Evolutionary conservation across 306 rosid genomes (phyloP).

Genomic region (Quercus variabilis): DNA sequence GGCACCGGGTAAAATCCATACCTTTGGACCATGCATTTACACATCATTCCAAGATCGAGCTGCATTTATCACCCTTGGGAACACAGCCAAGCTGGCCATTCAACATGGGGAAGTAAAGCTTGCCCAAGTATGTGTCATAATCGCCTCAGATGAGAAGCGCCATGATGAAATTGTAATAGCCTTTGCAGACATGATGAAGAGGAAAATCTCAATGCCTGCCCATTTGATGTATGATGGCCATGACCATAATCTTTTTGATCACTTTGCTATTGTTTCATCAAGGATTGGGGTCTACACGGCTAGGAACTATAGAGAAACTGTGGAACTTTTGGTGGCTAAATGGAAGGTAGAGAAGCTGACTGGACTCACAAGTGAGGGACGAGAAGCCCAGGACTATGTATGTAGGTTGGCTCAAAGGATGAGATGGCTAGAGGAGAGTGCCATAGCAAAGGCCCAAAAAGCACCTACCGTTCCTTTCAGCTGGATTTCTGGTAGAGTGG

Average conservation of each 20-base stretch:
- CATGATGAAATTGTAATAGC: constrained; percentile 69
- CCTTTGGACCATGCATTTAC: constrained; percentile 61
- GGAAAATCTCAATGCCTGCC: constrained; percentile 83
- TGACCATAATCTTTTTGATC: constrained; percentile 57
- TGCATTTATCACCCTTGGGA: constrained; percentile 76
- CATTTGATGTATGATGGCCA: constrained; percentile 81
- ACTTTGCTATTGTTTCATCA: constrained; percentile 72
- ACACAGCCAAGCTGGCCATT: constrained; percentile 81
- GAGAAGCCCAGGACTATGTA: constrained; percentile 76
- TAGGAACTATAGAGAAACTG: constrained; percentile 71
- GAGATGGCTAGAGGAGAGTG: constrained; percentile 75
- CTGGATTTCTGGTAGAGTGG: constrained; percentile 51
- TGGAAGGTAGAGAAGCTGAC: constrained; percentile 70
- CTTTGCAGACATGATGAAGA: constrained; percentile 90
- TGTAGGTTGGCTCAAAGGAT: constrained; percentile 70
- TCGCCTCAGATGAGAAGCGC: constrained; percentile 88
- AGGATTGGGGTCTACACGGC: constrained; percentile 76
- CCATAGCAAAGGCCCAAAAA: constrained; percentile 50
- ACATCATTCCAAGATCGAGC: constrained; percentile 93
- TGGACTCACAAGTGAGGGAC: constrained; percentile 70
- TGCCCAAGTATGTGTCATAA: constrained; percentile 82
- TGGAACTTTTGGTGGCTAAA: constrained; percentile 72
- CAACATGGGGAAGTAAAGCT: constrained; percentile 67
- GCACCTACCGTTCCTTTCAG: constrained; percentile 42
- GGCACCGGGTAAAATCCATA: constrained; percentile 69